Evolutionary conservation across 1,139 yeast species (phyloP), one percentile per base, ranked within the genome.

Genomic region (Cylindricascospora bacillispora): DNA sequence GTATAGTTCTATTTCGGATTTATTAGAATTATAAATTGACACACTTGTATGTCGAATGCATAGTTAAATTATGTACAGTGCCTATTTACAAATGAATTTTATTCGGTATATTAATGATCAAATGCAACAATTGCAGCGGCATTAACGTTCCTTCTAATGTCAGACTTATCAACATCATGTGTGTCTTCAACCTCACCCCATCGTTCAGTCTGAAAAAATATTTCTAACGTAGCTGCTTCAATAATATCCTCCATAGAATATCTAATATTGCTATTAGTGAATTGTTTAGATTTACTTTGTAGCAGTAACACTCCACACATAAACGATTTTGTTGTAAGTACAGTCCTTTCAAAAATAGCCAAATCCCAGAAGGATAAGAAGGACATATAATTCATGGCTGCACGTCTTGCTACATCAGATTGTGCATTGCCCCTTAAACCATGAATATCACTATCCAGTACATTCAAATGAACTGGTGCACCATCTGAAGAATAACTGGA

Each of bases 131-230:
- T 57, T n/a, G 85, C 79, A 21, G 94, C 92, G 43, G 86, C 70
- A 20, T 89, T 73, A 30, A 89, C 65, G 45, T 75, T 76, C 55
- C 97, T 71, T 43, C 82, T 64, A 54, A 93, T 67, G 43, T 89
- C 95, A 27, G 75, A 93, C 54, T 78, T 78, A 47, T 83, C 93
- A 12, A 89, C 97, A 54, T 89, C 98, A 51, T 89, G 98, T 4
- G 97, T 85, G 49, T 89, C 98, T 59, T 89, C 98, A 15, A 89
- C 97, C 55, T 89, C 95, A 24, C 98, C 98, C 98, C 98, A 89
- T 47, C 75, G 69, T 24, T 71, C 73, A 16, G 93, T 81, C 56
- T 89, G 98, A 55, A 70, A 71, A 29, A 77, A 74, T 5, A 78
- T 77, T 52, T 89, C 98, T 45, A 89, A 62, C 34, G 79, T 75